These are phyloP conservation scores for Forsythia suspensa DNA, from an alignment of 257 asterid species.

Conservation along the genomic window DNA sequence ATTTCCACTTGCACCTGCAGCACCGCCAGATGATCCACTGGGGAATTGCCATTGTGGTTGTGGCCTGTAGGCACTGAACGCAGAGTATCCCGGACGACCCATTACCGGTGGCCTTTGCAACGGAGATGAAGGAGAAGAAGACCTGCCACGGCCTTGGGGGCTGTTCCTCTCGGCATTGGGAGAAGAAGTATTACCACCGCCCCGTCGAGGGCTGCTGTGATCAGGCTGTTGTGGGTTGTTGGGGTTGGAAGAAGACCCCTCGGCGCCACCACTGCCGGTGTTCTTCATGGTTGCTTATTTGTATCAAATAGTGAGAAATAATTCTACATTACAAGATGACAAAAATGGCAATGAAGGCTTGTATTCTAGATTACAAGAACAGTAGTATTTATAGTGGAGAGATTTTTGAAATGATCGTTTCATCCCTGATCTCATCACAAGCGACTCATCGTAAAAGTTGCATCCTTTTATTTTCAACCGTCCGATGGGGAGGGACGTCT, in stretches of 20 bases:
- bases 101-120: conserved; percentile 5
- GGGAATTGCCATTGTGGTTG: not conserved
- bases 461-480: no score
- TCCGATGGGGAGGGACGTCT: not conserved
- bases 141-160: no score
- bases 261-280: not conserved
- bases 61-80: conserved; percentile 22
- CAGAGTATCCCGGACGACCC: conserved; percentile 27
- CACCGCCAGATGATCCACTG: not conserved
- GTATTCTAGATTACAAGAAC: no score
- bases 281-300: not conserved
- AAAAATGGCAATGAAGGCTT: not conserved
- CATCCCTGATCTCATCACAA: not conserved
- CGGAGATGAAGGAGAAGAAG: not conserved
- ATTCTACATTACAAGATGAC: not conserved
- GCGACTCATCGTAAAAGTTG: not conserved
- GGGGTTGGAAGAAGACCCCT: not conserved
- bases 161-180: not conserved
- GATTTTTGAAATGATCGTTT: not conserved
- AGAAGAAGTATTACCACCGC: not conserved
- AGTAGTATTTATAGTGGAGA: not conserved
- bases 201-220: not conserved
- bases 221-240: not conserved
- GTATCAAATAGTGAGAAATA: not conserved
- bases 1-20: not conserved